A percentile compares a stretch with the other conserved stretches of the same genome.
Conservation (phyloP, 164 flowering plant species). For the Annona squamosa region DNA sequence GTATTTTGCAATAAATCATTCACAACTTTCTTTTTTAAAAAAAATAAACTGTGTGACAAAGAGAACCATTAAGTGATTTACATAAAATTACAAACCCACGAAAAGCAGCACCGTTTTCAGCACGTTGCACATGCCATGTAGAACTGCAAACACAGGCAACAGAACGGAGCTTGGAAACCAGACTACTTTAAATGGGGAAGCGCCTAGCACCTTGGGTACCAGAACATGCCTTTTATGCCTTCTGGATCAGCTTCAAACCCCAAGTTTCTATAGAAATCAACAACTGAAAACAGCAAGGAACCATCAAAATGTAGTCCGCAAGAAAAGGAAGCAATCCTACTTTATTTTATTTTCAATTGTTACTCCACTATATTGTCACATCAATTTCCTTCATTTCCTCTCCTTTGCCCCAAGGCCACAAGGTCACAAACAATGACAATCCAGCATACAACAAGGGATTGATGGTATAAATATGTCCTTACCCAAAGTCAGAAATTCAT, state of each 20-base stretch:
- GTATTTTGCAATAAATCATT: too few relatives aligned
- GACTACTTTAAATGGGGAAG: not conserved
- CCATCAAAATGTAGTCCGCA: not conserved
- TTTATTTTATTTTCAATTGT: too few relatives aligned
- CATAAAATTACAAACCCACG: not conserved
- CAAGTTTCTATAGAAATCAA: slow-evolving; percentile 77
- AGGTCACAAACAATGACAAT: too few relatives aligned
- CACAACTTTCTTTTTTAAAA: too few relatives aligned
- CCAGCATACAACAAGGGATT: too few relatives aligned
- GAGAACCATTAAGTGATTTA: not conserved
- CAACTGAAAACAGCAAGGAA: slow-evolving; percentile 49
- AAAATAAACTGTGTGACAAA: too few relatives aligned
- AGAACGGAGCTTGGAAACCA: not conserved
- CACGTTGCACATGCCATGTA: not conserved
- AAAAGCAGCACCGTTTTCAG: not conserved
- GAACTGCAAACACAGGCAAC: not conserved
- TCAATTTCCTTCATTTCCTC: too few relatives aligned
- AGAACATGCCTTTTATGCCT: slow-evolving; percentile 97
- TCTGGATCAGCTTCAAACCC: slow-evolving; percentile 97
- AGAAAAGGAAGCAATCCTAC: too few relatives aligned
- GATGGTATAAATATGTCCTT: too few relatives aligned
- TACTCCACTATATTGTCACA: too few relatives aligned
- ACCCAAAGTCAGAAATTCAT: too few relatives aligned
- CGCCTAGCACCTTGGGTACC: slow-evolving; percentile 61
- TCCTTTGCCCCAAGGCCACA: too few relatives aligned